Evolutionary conservation across 108 stramenopile species (phyloP), one percentile per base, ranked within the genome.

Genomic region (Skeletonema menzelii): DNA sequence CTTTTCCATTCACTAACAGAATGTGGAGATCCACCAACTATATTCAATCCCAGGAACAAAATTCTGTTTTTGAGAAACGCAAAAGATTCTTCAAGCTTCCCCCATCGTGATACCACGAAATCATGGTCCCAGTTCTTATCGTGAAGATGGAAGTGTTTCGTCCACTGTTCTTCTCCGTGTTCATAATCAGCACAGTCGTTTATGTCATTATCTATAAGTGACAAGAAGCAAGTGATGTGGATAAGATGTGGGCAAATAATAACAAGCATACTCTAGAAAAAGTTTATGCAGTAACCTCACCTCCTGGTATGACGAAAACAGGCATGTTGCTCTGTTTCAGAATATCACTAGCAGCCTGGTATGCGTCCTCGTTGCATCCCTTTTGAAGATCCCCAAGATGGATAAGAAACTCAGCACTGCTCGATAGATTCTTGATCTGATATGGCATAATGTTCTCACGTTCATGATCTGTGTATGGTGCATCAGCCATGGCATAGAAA

Each of bases 321-420:
- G 86, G 86, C 0, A 79, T 58, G 13, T 47, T 14, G 22, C 79
- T 83, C 13, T 82, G 38, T 24, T 67, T 67, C 53, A 86, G 31
- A 8, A 80, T 72, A 32, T 72, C 73, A 1, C 34, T 47, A 5
- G 81, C 70, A 11, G 24, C 27, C 14, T 53, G 34, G 42, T 80
- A 72, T 11, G 57, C 22, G 11, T 2, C 5, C 5, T 63, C 63
- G 12, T 59, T 40, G 10, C 57, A 58, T 19, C 72, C 78, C 10
- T 63, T 27, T 26, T 77, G 59, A 12, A 86, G 71, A 72, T 86
- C 86, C 22, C 86, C 86, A 6, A 86, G 35, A 78, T 86, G 86
- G 0, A 86, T 60, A 37, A 84, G 27, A 65, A 86, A 86, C 47
- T 80, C 85, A 24, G 79, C 79, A 32, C 73, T 79, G 0, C 63